phyloP scores from a whole-genome alignment of 2,329 filamentous ascomycete species.

The Hymenoscyphus linearis region DNA sequence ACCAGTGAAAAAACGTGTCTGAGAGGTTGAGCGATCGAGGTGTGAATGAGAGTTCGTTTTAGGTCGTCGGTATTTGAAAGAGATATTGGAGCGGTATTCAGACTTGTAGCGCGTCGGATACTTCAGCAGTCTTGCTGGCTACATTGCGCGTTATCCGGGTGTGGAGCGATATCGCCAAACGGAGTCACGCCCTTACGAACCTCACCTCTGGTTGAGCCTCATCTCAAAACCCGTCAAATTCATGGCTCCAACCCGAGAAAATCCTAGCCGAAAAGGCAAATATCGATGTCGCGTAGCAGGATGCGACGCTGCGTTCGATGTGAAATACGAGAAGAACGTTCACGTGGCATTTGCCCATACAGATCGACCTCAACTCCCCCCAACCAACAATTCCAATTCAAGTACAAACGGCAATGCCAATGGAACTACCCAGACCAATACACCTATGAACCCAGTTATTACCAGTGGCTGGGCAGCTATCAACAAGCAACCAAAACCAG shows the following conservation, averaged over 20 bases:
- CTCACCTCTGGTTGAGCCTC: neutral
- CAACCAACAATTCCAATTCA: neutral
- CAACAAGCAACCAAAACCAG: neutral
- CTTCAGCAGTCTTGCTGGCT: neutral
- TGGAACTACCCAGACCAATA: neutral
- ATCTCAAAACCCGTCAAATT: neutral
- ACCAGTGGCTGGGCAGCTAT: neutral
- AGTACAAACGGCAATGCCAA: neutral
- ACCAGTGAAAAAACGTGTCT: neutral
- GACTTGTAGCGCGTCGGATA: neutral
- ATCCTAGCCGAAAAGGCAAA: neutral
- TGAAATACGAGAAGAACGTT: neutral
- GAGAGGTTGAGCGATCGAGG: neutral
- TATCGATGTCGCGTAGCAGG: neutral
- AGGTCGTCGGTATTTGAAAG: neutral
- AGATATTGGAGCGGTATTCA: neutral
- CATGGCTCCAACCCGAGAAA: neutral
- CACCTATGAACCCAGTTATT: neutral
- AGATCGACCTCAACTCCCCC: neutral
- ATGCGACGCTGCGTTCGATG: neutral
- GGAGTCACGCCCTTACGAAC: neutral
- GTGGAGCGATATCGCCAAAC: neutral
- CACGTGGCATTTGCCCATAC: neutral
- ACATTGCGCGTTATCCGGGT: neutral
- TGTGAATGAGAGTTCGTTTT: neutral